A percentile compares a stretch with the other conserved stretches of the same genome.
These are phyloP conservation scores for Mortierella sp. DNA, from an alignment of 371 early-diverging fungal species.

Conservation along the genomic window DNA sequence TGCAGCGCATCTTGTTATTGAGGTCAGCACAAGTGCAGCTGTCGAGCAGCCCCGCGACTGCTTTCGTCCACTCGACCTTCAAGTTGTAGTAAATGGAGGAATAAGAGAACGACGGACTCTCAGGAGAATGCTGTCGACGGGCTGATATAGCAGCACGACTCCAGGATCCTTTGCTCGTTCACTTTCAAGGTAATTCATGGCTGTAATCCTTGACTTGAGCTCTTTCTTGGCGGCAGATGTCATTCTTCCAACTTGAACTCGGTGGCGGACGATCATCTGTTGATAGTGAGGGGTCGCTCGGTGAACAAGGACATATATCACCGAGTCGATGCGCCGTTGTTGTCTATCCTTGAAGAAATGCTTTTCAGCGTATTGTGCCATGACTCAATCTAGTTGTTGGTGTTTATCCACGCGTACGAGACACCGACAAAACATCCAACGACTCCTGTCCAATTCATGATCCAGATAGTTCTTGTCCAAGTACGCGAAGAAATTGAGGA, in stretches of 20 bases:
- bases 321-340: constrained; percentile 16
- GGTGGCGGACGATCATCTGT: constrained; percentile 4
- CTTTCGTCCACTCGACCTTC: neutral
- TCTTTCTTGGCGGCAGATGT: neutral
- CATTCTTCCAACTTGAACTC: constrained; percentile 13
- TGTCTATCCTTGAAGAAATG: constrained; percentile 12
- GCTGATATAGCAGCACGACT: neutral
- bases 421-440: constrained; percentile 12
- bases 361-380: constrained; percentile 12
- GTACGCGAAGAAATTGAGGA: neutral
- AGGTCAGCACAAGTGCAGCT: constrained; percentile 3
- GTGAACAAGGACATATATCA: constrained; percentile 11
- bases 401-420: constrained; percentile 2
- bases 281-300: constrained; percentile 16
- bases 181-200: neutral
- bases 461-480: constrained; percentile 8
- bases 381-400: constrained; percentile 16
- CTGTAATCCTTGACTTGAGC: neutral
- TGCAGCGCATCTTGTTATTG: constrained; percentile 8
- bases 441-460: constrained; percentile 5
- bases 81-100: neutral
- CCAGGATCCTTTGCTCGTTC: neutral
- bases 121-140: neutral
- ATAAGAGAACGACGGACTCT: constrained; percentile 8
- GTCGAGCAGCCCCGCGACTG: neutral